These are phyloP conservation scores for Halteria grandinella DNA, from an alignment of 73 alveolate genomes.

Conservation along the genomic window DNA sequence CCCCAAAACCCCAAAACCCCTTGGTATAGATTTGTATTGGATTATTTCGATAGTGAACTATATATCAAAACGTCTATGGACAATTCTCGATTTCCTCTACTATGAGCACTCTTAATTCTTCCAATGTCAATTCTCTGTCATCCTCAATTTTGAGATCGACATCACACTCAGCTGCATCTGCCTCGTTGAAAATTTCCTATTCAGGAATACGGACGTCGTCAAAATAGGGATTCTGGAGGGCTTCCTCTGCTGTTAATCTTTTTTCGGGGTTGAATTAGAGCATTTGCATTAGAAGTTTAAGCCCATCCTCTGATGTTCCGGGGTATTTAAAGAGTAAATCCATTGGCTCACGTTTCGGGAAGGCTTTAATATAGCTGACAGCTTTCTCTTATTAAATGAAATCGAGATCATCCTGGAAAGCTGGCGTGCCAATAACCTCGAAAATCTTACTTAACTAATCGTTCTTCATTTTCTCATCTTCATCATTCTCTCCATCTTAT, in stretches of 20 bases:
- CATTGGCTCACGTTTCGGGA: slow-evolving; percentile 69
- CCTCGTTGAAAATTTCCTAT: slow-evolving; percentile 37
- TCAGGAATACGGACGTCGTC: slow-evolving; percentile 67
- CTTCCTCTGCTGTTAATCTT: slow-evolving; percentile 83
- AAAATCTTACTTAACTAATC: slow-evolving; percentile 75
- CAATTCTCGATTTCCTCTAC: no score
- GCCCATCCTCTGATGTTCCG: slow-evolving; percentile 73
- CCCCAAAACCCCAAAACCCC: no score
- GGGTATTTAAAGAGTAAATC: slow-evolving; percentile 80
- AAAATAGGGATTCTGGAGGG: slow-evolving; percentile 78
- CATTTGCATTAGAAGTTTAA: slow-evolving; percentile 70
- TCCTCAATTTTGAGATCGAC: no score
- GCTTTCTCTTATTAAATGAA: slow-evolving; percentile 89
- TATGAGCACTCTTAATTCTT: no score
- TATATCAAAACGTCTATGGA: no score
- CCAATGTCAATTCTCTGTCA: no score
- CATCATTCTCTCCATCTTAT: slow-evolving; percentile 83
- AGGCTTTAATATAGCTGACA: slow-evolving; percentile 78
- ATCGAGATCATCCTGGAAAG: slow-evolving; percentile 61
- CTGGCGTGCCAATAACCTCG: slow-evolving; percentile 80
- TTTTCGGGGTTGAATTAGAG: slow-evolving; percentile 78
- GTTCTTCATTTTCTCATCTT: slow-evolving; percentile 83
- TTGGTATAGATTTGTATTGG: no score
- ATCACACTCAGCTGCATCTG: background rate
- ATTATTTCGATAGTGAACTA: background rate